Evolutionary conservation across 306 rosid genomes (phyloP), one percentile per base, ranked within the genome.

Genomic region (Dicorynia guianensis): DNA sequence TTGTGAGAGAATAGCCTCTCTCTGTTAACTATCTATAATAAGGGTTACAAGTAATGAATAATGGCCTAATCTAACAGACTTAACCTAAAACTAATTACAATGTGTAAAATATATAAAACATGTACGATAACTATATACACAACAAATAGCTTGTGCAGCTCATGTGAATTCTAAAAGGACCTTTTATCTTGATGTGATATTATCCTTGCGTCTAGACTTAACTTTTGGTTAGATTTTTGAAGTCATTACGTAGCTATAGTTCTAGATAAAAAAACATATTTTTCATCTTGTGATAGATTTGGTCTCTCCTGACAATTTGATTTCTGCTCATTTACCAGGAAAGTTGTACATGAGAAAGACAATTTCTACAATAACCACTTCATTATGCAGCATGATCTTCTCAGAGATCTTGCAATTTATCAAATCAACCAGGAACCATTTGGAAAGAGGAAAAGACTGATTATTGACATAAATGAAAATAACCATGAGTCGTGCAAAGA

Each of bases 391-490:
- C 79, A 83, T 56, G 87, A 82, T 72, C 85, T 89, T 81, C 93
- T 91, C 67, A 84, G 89, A 11, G 96, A 93, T 48, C 77, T 93
- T 63, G 90, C 92, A 7, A 83, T 87, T 10, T 78, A 38, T 19
- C 78, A 83, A 63, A 73, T 63, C 18, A 79, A 34, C 47, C 55
- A 76, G 11, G 85, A 74, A 11, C 56, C 85, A 1, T 18, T 67
- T 15, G 63, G 71, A 56, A 56, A 72, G 53, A 84, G 89, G 78
- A 77, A 77, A 36, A 88, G 89, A 72, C 71, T 87, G 58, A 69
- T 82, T 71, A 20, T 93, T 6, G 79, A 91, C 62, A 20, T 85
- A 1, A 50, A 6, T 30, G 85, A 80, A 75, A 81, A 87, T 49
- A 74, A 83, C 49, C 75, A 90, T 5, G 10, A 34, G 5, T 86